Conservation (phyloP, 2,329 filamentous ascomycete genomes). For the Ophiocordyceps robertsii region DNA sequence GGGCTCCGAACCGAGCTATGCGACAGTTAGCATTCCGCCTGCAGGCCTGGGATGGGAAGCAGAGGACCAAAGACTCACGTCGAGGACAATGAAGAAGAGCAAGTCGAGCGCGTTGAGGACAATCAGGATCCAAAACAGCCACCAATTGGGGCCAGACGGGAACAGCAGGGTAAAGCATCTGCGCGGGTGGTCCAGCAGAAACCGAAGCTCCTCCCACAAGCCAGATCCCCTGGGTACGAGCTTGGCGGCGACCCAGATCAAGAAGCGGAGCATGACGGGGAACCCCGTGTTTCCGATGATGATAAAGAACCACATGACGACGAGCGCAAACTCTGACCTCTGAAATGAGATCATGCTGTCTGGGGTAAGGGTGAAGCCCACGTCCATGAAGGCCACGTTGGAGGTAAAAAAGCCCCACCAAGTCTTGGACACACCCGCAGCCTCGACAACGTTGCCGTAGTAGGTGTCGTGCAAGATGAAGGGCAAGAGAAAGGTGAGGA, state of each 20-base stretch:
- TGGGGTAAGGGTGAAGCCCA: conserved; percentile 85
- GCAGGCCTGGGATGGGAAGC: neutral
- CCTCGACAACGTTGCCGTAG: conserved; percentile 54
- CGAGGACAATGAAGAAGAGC: conserved; percentile 83
- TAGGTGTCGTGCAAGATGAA: conserved; percentile 58
- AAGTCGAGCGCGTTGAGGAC: conserved; percentile 74
- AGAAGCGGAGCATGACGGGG: conserved; percentile 82
- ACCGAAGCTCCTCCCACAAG: conserved; percentile 79
- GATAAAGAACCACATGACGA: conserved; percentile 74
- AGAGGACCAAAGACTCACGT: conserved; percentile 42
- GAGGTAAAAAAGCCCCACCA: conserved; percentile 95
- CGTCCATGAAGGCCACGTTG: conserved; percentile 81
- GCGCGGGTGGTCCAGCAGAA: conserved; percentile 85
- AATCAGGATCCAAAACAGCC: conserved; percentile 79
- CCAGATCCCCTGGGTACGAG: conserved; percentile 51
- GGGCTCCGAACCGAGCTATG: conserved; percentile 53
- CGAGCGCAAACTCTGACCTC: conserved; percentile 57
- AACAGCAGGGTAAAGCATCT: conserved; percentile 94
- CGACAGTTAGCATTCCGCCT: conserved; percentile 9
- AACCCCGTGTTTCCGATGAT: conserved; percentile 94
- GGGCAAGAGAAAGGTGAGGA: conserved; percentile 57
- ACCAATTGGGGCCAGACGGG: conserved; percentile 83
- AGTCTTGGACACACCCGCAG: conserved; percentile 45
- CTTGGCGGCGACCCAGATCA: conserved; percentile 73
- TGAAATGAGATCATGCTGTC: conserved; percentile 92